phyloP scores from a whole-genome alignment of 257 asterid species.

The Mentha longifolia region DNA sequence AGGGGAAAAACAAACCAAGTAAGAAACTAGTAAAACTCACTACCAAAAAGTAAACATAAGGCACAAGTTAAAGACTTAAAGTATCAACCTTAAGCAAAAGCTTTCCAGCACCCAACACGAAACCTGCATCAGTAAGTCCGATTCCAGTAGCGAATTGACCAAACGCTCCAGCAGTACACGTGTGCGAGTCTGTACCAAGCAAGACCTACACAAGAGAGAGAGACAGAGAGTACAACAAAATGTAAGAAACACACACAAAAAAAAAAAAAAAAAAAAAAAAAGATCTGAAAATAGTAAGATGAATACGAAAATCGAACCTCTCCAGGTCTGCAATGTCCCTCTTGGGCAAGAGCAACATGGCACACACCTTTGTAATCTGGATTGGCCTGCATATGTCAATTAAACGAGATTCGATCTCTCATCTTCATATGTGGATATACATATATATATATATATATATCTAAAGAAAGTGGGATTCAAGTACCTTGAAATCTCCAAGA shows the following conservation, averaged over 20 bases:
- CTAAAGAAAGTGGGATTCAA: neutral
- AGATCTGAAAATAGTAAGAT: neutral
- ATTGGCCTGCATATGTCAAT: conserved; percentile 57
- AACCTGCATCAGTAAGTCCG: conserved; percentile 95
- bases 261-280: neutral
- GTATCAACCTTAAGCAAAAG: conserved; percentile 80
- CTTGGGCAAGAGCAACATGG: conserved; percentile 97
- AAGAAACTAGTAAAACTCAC: no score
- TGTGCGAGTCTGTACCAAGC: conserved; percentile 90
- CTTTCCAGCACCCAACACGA: conserved; percentile 90
- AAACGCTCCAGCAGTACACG: conserved; percentile 97
- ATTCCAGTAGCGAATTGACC: conserved; percentile 95
- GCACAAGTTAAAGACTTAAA: no score
- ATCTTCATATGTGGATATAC: no score
- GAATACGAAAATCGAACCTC: neutral
- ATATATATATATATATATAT: no score
- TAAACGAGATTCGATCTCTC: neutral
- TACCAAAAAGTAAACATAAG: no score
- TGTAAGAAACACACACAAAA: neutral
- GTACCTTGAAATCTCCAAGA: conserved; percentile 82
- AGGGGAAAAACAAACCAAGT: no score
- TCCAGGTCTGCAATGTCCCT: conserved; percentile 97
- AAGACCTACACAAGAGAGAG: conserved; percentile 52
- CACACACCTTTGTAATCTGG: conserved; percentile 98
- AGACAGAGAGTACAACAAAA: no score